Conservation (phyloP, 2,329 filamentous ascomycete species). For the Helotiales sp. region DNA sequence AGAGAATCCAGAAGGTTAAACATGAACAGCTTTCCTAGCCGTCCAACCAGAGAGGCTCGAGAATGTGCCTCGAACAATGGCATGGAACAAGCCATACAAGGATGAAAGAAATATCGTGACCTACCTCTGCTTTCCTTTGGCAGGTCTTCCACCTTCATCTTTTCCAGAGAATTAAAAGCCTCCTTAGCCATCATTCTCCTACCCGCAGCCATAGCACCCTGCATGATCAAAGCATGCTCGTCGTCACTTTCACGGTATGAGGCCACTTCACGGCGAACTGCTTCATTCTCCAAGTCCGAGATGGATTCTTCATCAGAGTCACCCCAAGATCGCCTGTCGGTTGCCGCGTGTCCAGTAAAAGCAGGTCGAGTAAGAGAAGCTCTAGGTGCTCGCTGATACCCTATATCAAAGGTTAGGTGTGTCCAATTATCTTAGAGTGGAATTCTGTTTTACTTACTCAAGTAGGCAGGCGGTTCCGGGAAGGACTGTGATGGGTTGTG, state of each 20-base stretch:
- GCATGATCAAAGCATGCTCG: constrained; percentile 34
- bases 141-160: constrained; percentile 37
- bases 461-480: neutral
- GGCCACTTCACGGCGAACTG: constrained; percentile 15
- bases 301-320: constrained; percentile 10
- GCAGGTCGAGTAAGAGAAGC: neutral
- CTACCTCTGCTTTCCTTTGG: constrained; percentile 39
- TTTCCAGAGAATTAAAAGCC: constrained; percentile 39
- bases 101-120: constrained; percentile 17
- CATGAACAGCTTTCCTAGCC: neutral
- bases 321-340: neutral
- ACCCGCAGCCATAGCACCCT: constrained; percentile 29
- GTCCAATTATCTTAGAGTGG: neutral
- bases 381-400: constrained; percentile 1
- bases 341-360: neutral
- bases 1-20: neutral
- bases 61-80: neutral
- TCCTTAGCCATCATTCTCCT: constrained; percentile 40
- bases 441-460: neutral
- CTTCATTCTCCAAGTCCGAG: constrained; percentile 28
- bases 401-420: neutral
- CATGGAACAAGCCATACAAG: neutral
- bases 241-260: constrained; percentile 27
- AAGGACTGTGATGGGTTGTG: neutral
- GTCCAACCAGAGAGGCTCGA: neutral